phyloP scores from a whole-genome alignment of 1,139 yeast species.

The Candida neerlandica region DNA sequence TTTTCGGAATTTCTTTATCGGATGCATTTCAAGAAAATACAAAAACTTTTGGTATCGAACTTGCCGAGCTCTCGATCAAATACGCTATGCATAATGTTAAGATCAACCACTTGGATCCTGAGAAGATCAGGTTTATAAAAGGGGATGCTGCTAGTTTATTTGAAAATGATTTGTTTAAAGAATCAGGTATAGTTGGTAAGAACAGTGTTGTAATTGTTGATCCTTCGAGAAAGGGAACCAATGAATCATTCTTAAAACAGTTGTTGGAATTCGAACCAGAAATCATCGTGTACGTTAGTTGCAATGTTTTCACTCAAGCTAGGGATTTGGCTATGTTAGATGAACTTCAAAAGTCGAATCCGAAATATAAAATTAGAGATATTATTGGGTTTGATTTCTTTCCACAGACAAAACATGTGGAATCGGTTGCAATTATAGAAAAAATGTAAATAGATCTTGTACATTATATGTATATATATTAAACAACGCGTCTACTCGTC shows the following conservation, averaged over 20 bases:
- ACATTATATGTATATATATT: constrained; percentile 9
- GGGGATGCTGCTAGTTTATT: constrained; percentile 45
- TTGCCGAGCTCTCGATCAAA: constrained; percentile 33
- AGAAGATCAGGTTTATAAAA: constrained; percentile 34
- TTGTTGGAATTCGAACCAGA: constrained; percentile 40
- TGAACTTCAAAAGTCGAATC: constrained; percentile 22
- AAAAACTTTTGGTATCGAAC: constrained; percentile 48
- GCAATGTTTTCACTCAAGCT: constrained; percentile 52
- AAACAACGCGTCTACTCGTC: constrained; percentile 6
- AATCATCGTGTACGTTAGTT: constrained; percentile 43
- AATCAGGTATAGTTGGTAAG: constrained; percentile 29
- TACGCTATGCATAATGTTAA: constrained; percentile 45
- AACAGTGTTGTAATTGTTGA: constrained; percentile 46
- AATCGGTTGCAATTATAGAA: constrained; percentile 43
- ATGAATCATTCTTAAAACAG: constrained; percentile 35
- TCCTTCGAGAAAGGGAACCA: constrained; percentile 50
- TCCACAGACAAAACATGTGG: constrained; percentile 53
- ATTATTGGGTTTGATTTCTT: constrained; percentile 49
- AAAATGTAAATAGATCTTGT: constrained; percentile 9
- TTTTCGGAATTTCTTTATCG: constrained; percentile 44
- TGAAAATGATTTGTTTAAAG: constrained; percentile 25
- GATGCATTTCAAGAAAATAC: constrained; percentile 28
- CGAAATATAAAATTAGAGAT: constrained; percentile 31
- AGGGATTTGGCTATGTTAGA: constrained; percentile 39
- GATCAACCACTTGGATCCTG: constrained; percentile 37